Conservation (phyloP, 176 grass and related monocot genomes). For the Dactylis glomerata region DNA sequence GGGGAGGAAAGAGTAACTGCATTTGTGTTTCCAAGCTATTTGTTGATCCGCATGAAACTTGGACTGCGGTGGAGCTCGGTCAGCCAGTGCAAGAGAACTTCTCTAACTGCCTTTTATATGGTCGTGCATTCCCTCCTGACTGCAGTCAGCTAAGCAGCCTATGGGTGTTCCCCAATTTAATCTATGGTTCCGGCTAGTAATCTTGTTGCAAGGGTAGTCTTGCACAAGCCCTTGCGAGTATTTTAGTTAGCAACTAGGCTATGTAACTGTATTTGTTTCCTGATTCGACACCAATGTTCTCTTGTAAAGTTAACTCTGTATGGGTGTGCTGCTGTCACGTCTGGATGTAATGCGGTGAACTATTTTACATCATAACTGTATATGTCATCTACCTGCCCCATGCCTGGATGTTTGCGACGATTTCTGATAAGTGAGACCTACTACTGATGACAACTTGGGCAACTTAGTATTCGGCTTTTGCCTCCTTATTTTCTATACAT, state of each 20-base stretch:
- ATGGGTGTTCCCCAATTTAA: background rate
- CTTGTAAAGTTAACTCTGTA: background rate
- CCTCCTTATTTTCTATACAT: too few species aligned
- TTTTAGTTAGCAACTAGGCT: too few species aligned
- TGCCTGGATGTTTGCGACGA: background rate
- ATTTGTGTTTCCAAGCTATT: background rate
- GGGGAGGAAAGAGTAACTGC: constrained; percentile 7
- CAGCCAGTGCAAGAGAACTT: background rate
- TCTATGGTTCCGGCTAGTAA: too few species aligned
- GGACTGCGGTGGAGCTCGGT: background rate
- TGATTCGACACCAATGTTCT: background rate
- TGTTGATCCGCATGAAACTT: background rate
- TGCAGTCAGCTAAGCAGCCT: background rate
- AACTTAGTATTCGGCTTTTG: too few species aligned
- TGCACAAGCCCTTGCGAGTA: background rate
- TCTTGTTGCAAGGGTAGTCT: too few species aligned
- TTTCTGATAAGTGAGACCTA: background rate
- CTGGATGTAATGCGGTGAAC: too few species aligned
- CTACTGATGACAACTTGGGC: background rate
- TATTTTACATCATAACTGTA: background rate
- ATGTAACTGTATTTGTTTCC: background rate
- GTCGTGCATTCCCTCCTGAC: background rate
- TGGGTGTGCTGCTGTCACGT: too few species aligned
- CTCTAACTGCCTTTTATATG: background rate
- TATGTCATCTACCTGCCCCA: background rate